Base-by-base conservation (phyloP, 1,284 basidiomycete genomes). In the Pyrrhoderma lamaoense region DNA sequence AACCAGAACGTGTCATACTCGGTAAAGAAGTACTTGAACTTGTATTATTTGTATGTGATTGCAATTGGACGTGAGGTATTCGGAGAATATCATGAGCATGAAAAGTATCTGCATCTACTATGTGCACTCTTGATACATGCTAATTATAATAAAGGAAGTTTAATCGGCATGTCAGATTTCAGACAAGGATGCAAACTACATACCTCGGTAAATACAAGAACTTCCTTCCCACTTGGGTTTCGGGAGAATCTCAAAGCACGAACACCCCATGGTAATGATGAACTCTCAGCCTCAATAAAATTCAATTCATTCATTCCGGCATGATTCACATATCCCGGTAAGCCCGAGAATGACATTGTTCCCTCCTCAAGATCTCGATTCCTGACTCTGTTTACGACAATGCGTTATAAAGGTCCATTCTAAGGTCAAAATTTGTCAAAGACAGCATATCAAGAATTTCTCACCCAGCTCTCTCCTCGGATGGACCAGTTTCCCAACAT, bases 181-280 rank as follows among this genome's bases (percentile, higher is more conserved):
- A 23, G 7, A 34, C 39, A 45, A 23, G 22, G 40, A 31, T 3
- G 47, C 53, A 42, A 8, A 44, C 16, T 4, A 31, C 76, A 48
- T 55, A 88, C 86, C 77, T 91, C 89, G n/a, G 89, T 87, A 65
- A 90, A 92, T 0, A 77, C 79, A 75, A 92, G 77, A 3, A 89
- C 65, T 63, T 90, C 87, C 31, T 77, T 74, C 13, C 73, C 75
- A 56, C 54, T 69, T 54, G 53, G 72, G 62, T 47, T 74, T 71
- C 39, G 76, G 68, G 51, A 82, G 65, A 92, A 92, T 63, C 89
- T 89, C 59, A 92, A 76, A 53, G 74, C 85, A 48, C 89, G 68
- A 18, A 84, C 83, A 51, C 87, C 85, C 78, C 86, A 89, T 0
- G 83, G 83, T 0, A 85, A 85, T 0, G 83, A 82, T 49, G 18